Base-by-base conservation (phyloP, 768 basidiomycete genomes). In the Lentinula sp. region DNA sequence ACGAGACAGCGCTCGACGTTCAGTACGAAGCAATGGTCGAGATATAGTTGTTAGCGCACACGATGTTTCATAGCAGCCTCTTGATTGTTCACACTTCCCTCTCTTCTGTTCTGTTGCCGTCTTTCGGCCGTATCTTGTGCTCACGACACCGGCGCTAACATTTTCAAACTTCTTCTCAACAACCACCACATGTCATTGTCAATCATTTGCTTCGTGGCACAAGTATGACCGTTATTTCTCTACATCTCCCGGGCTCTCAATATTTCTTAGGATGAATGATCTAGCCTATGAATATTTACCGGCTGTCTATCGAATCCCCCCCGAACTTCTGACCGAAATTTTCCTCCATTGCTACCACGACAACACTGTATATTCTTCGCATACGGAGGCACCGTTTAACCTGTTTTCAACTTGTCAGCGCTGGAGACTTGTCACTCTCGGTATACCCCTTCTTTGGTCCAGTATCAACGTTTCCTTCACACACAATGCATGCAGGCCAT, bases 1-100 rank as follows among this genome's bases (percentile, higher is more conserved):
- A 7, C 76, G 81, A 62, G 90, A 91, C 68, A 71, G 76, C 0
- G 67, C 74, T 59, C 79, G 85, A 65, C 84, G 86, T 36, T 90
- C 87, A 2, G 83, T 91, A 32, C 81, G 90, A 55, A 65, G 82
- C 28, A 90, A 90, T 61, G 90, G 90, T 23, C 80, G 87, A 61
- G 86, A 89, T 67, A 85, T 90, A 67, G 77, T 90, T 45, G 86
- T 91, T 63, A 81, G 79, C 63, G 79, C 83, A 28, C 78, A 83
- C 62, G 83, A 83, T 64, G 85, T 84, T 42, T 76, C 83, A 70
- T 85, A 76, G 46, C 15, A 23, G 5, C 20, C 28, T 43, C 23
- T 18, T n/a, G 33, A 51, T 23, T 9, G 6, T 35, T 13, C 16
- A 36, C 12, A 15, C 28, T 23, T 13, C 16, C 50, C 13, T 32